Conservation (phyloP, 345 rosid species). For the Acer campestre region DNA sequence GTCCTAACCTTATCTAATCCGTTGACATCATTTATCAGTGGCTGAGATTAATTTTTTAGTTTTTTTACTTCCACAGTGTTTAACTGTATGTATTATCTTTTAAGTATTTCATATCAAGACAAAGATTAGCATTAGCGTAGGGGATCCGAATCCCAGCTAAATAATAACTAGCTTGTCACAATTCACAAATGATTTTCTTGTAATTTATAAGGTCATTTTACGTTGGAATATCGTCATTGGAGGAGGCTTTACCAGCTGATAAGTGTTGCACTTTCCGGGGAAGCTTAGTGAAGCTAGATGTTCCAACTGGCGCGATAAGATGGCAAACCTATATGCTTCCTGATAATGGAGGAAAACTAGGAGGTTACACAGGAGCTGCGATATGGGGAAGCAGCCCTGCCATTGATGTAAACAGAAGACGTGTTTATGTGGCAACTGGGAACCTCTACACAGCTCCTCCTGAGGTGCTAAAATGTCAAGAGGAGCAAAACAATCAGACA, state of each 20-base stretch:
- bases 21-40: too few relatives aligned
- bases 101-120: too few relatives aligned
- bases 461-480: slow-evolving; percentile 39
- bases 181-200: neutral
- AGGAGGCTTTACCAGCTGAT: slow-evolving; percentile 29
- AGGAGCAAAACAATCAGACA: slow-evolving; percentile 41
- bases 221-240: slow-evolving; percentile 43
- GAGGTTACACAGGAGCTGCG: slow-evolving; percentile 49
- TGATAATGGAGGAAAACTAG: slow-evolving; percentile 39
- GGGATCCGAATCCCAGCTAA: too few relatives aligned
- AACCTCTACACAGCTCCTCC: slow-evolving; percentile 46
- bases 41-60: too few relatives aligned
- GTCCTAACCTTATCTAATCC: too few relatives aligned
- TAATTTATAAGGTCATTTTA: slow-evolving; percentile 17
- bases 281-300: slow-evolving; percentile 30
- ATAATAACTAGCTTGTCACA: too few relatives aligned
- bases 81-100: too few relatives aligned
- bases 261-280: slow-evolving; percentile 50
- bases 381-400: slow-evolving; percentile 58
- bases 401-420: slow-evolving; percentile 35
- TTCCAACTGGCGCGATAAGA: slow-evolving; percentile 20
- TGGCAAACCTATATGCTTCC: slow-evolving; percentile 48
- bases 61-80: too few relatives aligned
- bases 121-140: too few relatives aligned
- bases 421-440: slow-evolving; percentile 41